Evolutionary conservation across 176 grass and related monocot species (phyloP).

Genomic region (Avena sativa): DNA sequence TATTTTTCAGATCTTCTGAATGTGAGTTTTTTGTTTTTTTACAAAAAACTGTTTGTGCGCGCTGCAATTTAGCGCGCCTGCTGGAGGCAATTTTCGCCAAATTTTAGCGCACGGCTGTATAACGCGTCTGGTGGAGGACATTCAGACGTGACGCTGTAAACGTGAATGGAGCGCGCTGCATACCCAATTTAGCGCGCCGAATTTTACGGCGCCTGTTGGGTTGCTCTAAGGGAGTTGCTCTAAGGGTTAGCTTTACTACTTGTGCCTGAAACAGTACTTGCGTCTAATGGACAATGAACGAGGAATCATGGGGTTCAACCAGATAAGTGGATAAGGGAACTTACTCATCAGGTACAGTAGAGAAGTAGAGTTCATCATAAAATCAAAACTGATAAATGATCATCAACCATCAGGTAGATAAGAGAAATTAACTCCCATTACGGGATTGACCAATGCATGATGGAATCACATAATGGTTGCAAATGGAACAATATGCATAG

Average conservation of each 20-base stretch:
- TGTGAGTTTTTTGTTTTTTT: too few species aligned
- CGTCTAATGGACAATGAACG: neutral
- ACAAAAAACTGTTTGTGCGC: too few species aligned
- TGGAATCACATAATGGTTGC: neutral
- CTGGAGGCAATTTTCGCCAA: too few species aligned
- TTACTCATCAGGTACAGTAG: neutral
- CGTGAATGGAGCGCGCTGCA: too few species aligned
- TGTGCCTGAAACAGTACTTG: neutral
- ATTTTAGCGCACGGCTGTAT: too few species aligned
- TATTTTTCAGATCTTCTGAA: too few species aligned
- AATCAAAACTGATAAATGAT: neutral
- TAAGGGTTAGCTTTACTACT: neutral
- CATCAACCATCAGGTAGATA: neutral
- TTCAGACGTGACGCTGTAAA: too few species aligned
- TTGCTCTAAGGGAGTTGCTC: too few species aligned
- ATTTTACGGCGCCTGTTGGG: too few species aligned
- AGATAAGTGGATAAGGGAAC: neutral
- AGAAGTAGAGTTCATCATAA: neutral
- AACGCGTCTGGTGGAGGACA: too few species aligned
- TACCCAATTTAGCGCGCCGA: too few species aligned
- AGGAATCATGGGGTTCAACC: neutral
- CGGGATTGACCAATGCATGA: neutral
- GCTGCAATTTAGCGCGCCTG: too few species aligned
- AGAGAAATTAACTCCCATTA: neutral
- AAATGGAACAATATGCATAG: neutral